Evolutionary conservation across 1,284 basidiomycete genomes (phyloP).

Genomic region (Uromyces viciae-fabae): DNA sequence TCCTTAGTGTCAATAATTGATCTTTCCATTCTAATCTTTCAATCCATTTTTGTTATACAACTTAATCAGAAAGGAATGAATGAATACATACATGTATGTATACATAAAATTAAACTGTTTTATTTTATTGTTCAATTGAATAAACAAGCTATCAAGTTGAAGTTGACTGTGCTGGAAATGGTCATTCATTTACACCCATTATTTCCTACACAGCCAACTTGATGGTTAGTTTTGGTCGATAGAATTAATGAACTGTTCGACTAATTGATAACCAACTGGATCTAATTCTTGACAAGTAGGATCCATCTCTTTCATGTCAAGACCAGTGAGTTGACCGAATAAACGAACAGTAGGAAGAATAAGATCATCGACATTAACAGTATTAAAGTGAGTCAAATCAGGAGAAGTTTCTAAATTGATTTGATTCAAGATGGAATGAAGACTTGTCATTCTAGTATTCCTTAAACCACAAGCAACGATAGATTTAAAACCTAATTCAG

Average conservation of each 20-base stretch:
- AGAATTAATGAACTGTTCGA: conserved; percentile 3
- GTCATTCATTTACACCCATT: no score
- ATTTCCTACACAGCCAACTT: no score
- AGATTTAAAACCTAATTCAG: conserved; percentile 74
- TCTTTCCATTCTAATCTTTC: not conserved
- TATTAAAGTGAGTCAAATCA: no score
- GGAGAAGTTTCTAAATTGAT: no score
- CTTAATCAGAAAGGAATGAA: no score
- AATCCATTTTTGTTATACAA: no score
- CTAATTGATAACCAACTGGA: conserved; percentile 13
- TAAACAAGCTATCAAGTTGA: no score
- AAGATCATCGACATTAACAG: conserved; percentile 48
- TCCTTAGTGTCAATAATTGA: not conserved
- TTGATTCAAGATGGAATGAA: conserved; percentile 48
- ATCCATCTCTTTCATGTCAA: conserved; percentile 54
- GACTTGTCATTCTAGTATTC: conserved; percentile 68
- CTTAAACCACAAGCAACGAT: conserved; percentile 87
- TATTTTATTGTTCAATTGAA: no score
- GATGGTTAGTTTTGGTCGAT: no score
- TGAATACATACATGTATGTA: no score
- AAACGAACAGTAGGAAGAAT: conserved; percentile 49
- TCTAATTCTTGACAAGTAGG: conserved; percentile 40
- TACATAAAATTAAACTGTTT: no score
- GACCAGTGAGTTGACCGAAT: conserved; percentile 52
- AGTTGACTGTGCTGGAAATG: no score